Conservation (phyloP, 176 grass and related monocot genomes). For the Coix lacrymajobi region DNA sequence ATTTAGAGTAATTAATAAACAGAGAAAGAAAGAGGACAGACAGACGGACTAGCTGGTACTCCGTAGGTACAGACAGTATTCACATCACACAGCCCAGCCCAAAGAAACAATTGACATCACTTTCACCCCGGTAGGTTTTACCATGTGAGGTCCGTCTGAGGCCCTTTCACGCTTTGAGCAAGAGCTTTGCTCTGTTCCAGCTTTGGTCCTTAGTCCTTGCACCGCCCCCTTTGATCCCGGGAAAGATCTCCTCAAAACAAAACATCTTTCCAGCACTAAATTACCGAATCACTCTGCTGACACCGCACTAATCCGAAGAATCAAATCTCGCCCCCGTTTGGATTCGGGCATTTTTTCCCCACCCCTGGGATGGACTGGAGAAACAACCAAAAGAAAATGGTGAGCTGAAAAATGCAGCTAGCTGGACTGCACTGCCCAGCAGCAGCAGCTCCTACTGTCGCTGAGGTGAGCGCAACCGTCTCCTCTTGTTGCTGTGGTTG, state of each 20-base stretch:
- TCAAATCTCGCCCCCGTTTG: neutral
- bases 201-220: conserved; percentile 43
- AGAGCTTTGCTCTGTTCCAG: conserved; percentile 27
- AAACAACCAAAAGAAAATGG: conserved; percentile 20
- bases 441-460: conserved; percentile 35
- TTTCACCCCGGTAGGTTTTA: neutral
- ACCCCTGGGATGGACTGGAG: neutral
- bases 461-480: conserved; percentile 46
- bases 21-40: neutral
- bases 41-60: neutral
- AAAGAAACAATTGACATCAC: conserved; percentile 1
- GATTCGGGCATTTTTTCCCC: conserved; percentile 14
- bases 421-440: conserved; percentile 16
- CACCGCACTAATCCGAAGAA: conserved; percentile 41
- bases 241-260: conserved; percentile 60
- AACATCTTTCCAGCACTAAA: conserved; percentile 59
- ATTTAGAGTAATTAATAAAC: neutral
- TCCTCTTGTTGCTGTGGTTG: conserved; percentile 58
- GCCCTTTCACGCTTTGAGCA: conserved; percentile 30
- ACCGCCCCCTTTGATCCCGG: conserved; percentile 24
- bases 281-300: conserved; percentile 27
- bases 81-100: neutral
- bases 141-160: neutral
- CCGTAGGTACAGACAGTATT: conserved; percentile 23
- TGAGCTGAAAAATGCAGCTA: conserved; percentile 29